phyloP scores from a whole-genome alignment of 2,329 filamentous ascomycete species.

The Venturia aucupariae region DNA sequence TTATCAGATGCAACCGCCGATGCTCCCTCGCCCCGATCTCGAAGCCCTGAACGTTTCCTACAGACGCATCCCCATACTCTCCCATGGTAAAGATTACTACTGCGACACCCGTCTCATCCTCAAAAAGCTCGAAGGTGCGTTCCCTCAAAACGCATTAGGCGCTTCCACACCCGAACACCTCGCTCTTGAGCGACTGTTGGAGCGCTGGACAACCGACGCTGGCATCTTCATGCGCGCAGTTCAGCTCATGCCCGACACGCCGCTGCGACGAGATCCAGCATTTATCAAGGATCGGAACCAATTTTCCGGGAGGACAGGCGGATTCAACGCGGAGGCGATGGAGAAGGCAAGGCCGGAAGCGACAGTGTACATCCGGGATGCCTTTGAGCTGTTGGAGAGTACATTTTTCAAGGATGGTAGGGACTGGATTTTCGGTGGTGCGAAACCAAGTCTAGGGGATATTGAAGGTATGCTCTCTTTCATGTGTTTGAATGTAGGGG shows the following conservation, averaged over 20 bases:
- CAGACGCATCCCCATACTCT: constrained; percentile 59
- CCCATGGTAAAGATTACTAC: constrained; percentile 60
- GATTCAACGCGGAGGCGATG: constrained; percentile 25
- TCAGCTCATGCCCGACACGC: constrained; percentile 49
- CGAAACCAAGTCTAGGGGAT: constrained; percentile 51
- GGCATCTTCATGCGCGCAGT: constrained; percentile 47
- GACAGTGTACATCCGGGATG: constrained; percentile 44
- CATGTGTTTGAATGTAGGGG: constrained; percentile 9
- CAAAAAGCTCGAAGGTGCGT: constrained; percentile 50
- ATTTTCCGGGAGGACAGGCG: constrained; percentile 36
- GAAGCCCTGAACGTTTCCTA: constrained; percentile 53
- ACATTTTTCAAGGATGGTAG: constrained; percentile 57
- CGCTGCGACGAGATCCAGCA: constrained; percentile 45
- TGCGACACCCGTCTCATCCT: constrained; percentile 62
- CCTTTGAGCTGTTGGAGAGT: constrained; percentile 51
- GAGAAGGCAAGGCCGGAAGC: constrained; percentile 44
- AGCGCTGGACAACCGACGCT: constrained; percentile 46
- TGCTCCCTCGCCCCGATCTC: constrained; percentile 58
- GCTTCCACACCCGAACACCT: constrained; percentile 23
- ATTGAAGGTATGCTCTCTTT: constrained; percentile 44
- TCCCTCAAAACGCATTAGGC: constrained; percentile 34
- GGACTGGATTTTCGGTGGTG: constrained; percentile 50
- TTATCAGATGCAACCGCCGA: constrained; percentile 52
- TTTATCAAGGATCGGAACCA: constrained; percentile 51
- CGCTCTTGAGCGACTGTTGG: constrained; percentile 47